Evolutionary conservation across 257 asterid genomes (phyloP), one percentile per base, ranked within the genome.

Genomic region (Nicotiana undulata): DNA sequence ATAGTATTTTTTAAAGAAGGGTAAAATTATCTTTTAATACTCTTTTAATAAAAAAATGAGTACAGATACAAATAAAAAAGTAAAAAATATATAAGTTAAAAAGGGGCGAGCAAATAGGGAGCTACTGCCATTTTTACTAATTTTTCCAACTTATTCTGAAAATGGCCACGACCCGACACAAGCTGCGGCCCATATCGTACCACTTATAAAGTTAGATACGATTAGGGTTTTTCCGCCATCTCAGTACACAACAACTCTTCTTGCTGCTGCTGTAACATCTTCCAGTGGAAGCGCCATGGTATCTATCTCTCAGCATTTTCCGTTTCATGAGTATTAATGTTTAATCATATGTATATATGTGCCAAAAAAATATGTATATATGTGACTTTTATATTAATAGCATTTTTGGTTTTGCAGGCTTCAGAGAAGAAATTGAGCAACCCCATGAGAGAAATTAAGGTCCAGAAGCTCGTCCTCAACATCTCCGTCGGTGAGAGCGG

Each of bases 361-460:
- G 2, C 44, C 44, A 5, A 32, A 37, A 5, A 34, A 1, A 34
- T 34, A 34, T 34, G 9, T 34, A 34, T 51, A 51, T 40, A 40
- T 49, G 6, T 34, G 6, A 7, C 1, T 15, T 70, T 20, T 44
- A 44, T 44, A 56, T 44, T 40, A 17, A 44, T 12, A 22, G 0
- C 22, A 44, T 22, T 70, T 44, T 70, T 44, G 37, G 8, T 70
- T 70, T 56, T 44, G 37, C 59, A 70, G 77, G 77, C 77, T 44
- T 70, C 77, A 70, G 77, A 70, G 77, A 70, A 70, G 59, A 70
- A 70, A 70, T 44, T 70, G 77, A 70, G 77, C 58, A 70, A 70
- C 20, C 77, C 77, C 20, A 70, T 70, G 59, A 20, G 77, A 56
- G 77, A 70, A 11, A 70, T 70, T 29, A 70, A 70, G 77, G 77